Percentiles rank a stretch among this genome's conserved stretches.
Evolutionary conservation across 1,139 yeast genomes (phyloP).

Genomic region (Suhomyces wounanorum): DNA sequence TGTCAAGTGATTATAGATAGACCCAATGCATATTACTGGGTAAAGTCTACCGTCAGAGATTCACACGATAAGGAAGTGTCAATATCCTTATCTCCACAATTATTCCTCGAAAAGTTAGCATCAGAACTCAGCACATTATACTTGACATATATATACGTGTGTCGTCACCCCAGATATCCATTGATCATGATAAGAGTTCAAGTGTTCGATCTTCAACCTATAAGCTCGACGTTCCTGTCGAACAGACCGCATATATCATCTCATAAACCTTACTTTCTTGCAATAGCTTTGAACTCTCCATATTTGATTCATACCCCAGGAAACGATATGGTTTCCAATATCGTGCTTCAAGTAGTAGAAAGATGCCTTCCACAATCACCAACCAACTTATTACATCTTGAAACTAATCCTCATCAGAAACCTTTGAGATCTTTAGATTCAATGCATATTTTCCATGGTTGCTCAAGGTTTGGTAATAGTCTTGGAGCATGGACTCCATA

Average conservation of each 20-base stretch:
- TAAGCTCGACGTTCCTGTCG: slow-evolving; percentile 18
- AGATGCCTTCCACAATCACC: slow-evolving; percentile 48
- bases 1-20: slow-evolving; percentile 62
- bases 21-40: slow-evolving; percentile 57
- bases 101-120: slow-evolving; percentile 51
- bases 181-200: slow-evolving; percentile 65
- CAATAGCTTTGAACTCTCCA: slow-evolving; percentile 68
- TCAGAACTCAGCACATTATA: slow-evolving; percentile 50
- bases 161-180: slow-evolving; percentile 65
- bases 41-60: slow-evolving; percentile 55
- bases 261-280: slow-evolving; percentile 62
- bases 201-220: slow-evolving; percentile 55
- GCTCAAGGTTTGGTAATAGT: slow-evolving; percentile 58
- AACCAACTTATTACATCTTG: slow-evolving; percentile 29
- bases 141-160: slow-evolving; percentile 63
- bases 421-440: slow-evolving; percentile 58
- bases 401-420: slow-evolving; percentile 33
- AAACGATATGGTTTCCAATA: slow-evolving; percentile 47
- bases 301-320: slow-evolving; percentile 61
- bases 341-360: slow-evolving; percentile 62
- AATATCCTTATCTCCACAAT: slow-evolving; percentile 42
- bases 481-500: slow-evolving; percentile 72
- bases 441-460: slow-evolving; percentile 59
- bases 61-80: slow-evolving; percentile 35
- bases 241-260: slow-evolving; percentile 47